Conservation (phyloP, 371 early-diverging fungal species). For the Blyttiomyces sp. region DNA sequence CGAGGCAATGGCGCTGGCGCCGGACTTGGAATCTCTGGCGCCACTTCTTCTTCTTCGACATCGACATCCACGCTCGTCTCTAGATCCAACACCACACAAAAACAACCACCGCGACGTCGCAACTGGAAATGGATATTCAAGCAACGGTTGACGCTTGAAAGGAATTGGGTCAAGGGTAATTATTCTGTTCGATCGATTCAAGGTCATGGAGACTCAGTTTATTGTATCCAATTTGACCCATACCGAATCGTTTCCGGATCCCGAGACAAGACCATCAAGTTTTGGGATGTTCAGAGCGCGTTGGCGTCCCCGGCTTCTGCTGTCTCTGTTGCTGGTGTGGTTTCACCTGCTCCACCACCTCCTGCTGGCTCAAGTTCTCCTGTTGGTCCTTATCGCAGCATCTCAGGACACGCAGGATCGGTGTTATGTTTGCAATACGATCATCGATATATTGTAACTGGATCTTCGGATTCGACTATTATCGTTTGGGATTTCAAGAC, state of each 20-base stretch:
- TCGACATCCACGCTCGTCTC: background rate
- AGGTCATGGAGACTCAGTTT: slow-evolving; percentile 87
- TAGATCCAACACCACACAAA: background rate
- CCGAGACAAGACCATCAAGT: slow-evolving; percentile 79
- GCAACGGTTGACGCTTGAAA: slow-evolving; percentile 50
- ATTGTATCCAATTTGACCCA: slow-evolving; percentile 88
- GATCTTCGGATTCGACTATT: slow-evolving; percentile 85
- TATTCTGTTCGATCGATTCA: slow-evolving; percentile 51
- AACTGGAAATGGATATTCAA: slow-evolving; percentile 66
- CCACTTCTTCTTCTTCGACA: slow-evolving; percentile 1
- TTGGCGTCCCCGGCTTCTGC: background rate
- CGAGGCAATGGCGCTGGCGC: background rate
- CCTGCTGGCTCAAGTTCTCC: background rate
- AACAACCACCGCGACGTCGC: background rate
- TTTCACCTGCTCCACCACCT: background rate
- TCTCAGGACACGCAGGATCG: slow-evolving; percentile 82
- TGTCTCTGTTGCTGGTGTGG: background rate
- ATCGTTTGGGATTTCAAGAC: slow-evolving; percentile 81
- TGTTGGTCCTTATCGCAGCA: slow-evolving; percentile 50
- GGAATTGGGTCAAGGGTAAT: slow-evolving; percentile 65
- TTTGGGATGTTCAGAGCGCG: slow-evolving; percentile 69
- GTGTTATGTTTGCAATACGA: slow-evolving; percentile 90
- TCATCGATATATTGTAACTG: slow-evolving; percentile 75
- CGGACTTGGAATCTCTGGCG: background rate
- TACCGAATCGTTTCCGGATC: slow-evolving; percentile 86